phyloP scores from a whole-genome alignment of 73 alveolate species.

The Stentor roeselii region DNA sequence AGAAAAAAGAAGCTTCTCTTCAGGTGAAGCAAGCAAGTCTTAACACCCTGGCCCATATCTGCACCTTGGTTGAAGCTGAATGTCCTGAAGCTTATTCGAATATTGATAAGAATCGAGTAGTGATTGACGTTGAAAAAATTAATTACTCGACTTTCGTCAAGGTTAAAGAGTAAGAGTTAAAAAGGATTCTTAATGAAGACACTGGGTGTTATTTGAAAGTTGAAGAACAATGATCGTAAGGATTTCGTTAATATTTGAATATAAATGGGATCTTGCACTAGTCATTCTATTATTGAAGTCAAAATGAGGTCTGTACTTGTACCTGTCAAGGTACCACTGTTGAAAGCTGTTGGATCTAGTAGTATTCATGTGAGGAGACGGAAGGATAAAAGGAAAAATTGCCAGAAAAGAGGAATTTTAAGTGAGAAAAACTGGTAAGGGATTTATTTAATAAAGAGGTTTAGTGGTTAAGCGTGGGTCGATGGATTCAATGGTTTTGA shows the following conservation, averaged over 20 bases:
- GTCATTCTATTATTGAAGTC: neutral
- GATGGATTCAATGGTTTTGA: no score
- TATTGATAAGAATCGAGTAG: conserved; percentile 6
- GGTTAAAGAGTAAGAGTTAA: conserved; percentile 3
- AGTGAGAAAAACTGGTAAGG: neutral
- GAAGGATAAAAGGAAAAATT: neutral
- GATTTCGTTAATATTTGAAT: neutral
- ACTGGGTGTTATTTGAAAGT: no score
- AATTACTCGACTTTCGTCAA: neutral
- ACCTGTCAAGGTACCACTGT: neutral
- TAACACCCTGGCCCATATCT: conserved; percentile 27
- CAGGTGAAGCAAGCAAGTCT: neutral
- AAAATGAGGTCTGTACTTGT: no score
- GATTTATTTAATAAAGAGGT: no score
- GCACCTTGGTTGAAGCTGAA: conserved; percentile 28
- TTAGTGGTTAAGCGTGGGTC: no score
- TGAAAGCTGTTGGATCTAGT: neutral
- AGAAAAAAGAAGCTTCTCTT: conserved; percentile 4
- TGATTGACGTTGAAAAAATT: neutral
- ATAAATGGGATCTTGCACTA: neutral
- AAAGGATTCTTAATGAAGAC: neutral
- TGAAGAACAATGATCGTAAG: no score
- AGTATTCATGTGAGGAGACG: neutral
- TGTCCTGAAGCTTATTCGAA: conserved; percentile 29
- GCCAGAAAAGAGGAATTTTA: neutral